Evolutionary conservation across 257 asterid genomes (phyloP), one percentile per base, ranked within the genome.

Genomic region (Gynochthodes officinalis): DNA sequence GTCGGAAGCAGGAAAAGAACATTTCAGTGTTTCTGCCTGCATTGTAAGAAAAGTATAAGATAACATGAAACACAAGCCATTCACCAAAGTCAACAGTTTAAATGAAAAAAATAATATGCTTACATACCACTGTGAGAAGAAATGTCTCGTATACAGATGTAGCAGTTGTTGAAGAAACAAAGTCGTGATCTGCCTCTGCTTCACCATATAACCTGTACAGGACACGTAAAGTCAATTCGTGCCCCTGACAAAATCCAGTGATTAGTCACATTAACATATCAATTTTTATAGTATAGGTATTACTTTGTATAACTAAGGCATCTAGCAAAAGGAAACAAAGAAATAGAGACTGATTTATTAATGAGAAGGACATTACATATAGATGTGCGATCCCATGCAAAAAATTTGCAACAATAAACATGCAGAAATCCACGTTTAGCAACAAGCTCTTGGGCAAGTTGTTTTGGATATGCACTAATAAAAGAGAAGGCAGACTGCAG

Each of bases 1-100:
- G 92, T 95, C 99, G 71, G 98, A 86, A 74, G 97, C 92, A 70
- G 99, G 93, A 83, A 95, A 95, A 75, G 97, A 88, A 84, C 87
- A 90, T 75, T 90, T 74, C 70, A 95, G 89, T 61, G 96, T 84
- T 83, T 92, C 96, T 61, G 98, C 96, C 99, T 95, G 90, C 79
- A 83, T n/a, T 23, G 16, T n/a, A 62, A 50, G 64, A 76, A 72
- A 73, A 42, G 42, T 72, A 49, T 23, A 76, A 43, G 59, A 50
- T 25, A 49, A 78, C 54, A 64, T 77, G 64, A 71, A 53, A 76
- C 63, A 25, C 70, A 76, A 78, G 13, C 69, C 70, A 78, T 75
- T 28, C 57, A 75, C 73, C 64, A 52, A 40, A 27, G 63, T 71
- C 65, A 68, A 64, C 74, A 75, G 70, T 67, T 76, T 44, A 80